These are phyloP conservation scores for Cystobasidium pallidum DNA, from an alignment of 1,284 basidiomycete genomes.

Conservation along the genomic window DNA sequence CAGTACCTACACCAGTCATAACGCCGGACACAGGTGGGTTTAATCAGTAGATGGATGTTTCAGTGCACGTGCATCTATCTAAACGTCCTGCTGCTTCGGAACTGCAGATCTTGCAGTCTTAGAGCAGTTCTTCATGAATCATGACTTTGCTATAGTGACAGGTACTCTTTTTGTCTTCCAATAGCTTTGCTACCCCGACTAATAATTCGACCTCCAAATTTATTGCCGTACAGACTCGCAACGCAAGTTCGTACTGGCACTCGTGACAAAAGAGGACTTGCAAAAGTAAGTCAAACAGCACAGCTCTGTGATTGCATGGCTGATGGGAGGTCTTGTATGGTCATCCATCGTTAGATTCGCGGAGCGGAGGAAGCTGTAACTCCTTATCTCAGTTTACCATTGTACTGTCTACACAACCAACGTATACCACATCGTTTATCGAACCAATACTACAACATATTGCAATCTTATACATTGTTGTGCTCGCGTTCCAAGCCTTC, in stretches of 20 bases:
- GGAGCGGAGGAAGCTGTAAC: slow-evolving; percentile 22
- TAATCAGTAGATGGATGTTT: neutral
- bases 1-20: slow-evolving; percentile 33
- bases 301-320: neutral
- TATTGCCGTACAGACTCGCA: no score
- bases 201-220: no score
- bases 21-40: slow-evolving; percentile 42
- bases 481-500: slow-evolving; percentile 32
- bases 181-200: no score
- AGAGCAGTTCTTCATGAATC: slow-evolving; percentile 31
- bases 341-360: slow-evolving; percentile 30
- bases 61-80: neutral
- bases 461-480: neutral
- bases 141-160: slow-evolving; percentile 42
- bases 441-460: slow-evolving; percentile 5
- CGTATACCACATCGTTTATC: slow-evolving; percentile 8
- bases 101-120: slow-evolving; percentile 36
- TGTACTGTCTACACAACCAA: neutral
- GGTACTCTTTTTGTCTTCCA: no score
- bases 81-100: neutral
- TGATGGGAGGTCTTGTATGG: neutral
- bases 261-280: slow-evolving; percentile 39
- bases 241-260: slow-evolving; percentile 40
- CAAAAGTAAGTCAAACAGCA: slow-evolving; percentile 21
- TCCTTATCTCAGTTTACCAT: neutral